Base-by-base conservation (phyloP, 176 grass and related monocot genomes). In the Raddia guianensis region DNA sequence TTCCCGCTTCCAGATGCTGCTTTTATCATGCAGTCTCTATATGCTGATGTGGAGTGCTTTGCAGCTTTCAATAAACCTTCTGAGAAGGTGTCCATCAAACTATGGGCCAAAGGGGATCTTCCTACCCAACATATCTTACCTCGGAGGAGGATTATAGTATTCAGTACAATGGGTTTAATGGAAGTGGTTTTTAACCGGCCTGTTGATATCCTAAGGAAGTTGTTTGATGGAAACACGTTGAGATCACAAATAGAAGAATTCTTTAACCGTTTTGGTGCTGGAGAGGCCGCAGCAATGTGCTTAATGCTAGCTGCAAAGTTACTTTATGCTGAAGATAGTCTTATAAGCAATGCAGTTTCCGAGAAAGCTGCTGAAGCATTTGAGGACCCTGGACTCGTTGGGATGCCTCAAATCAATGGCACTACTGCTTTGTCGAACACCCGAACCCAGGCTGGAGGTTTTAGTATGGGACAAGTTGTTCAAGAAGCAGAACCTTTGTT, bases 381-480 rank as follows among this genome's bases (percentile, higher is more conserved):
- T 84, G 95, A 98, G 86, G 92, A 98, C 82, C 88, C 95, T 67
- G 83, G 87, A 54, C 74, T 98, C 33, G 92, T 98, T 51, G 95
- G 95, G 43, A 89, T 92, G 90, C 87, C 93, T 73, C 93, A 93
- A 90, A 77, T 92, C 70, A 86, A 87, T 87, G 86, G 86, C 79
- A 84, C 68, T 40, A 84, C 83, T 84, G 86, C 88, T 79, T 89
- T 94, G 65, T 89, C 92, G 66, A 94, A 83, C 80, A 80, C 92
- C 1, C 73, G 84, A 75, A 84, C 90, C 80, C 87, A 87, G 70
- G 85, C 85, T 89, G 95, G 95, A 73, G 95, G 92, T 60, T 98
- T 98, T 79, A 98, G 95, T 81, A 98, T 98, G 95, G 95, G 95
- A 2, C 95, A 98, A 72, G 95, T 98, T 76, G 88, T 95, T 85